Evolutionary conservation across 768 basidiomycete species (phyloP).

Genomic region (Boletus vinaceobasis): DNA sequence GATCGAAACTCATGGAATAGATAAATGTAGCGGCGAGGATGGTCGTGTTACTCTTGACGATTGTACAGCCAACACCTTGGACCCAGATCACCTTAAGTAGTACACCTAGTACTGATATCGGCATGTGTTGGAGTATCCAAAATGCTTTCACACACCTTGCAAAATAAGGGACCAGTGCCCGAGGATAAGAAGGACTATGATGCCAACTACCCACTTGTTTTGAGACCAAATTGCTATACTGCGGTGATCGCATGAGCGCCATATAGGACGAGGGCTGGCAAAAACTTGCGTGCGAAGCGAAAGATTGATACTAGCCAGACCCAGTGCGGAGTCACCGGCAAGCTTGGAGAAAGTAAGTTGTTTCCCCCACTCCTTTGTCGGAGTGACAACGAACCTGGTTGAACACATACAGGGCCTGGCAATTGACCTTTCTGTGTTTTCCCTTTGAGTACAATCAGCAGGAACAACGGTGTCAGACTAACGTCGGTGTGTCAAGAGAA

Average conservation of each 20-base stretch:
- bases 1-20: conserved; percentile 74
- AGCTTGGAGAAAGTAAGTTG: conserved; percentile 26
- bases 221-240: conserved; percentile 68
- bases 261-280: not conserved
- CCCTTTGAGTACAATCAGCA: not conserved
- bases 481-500: conserved; percentile 37
- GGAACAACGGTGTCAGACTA: not conserved
- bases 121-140: not conserved
- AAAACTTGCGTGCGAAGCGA: conserved; percentile 42
- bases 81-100: conserved; percentile 57
- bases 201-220: conserved; percentile 47
- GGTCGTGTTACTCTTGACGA: conserved; percentile 57
- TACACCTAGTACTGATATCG: conserved; percentile 40
- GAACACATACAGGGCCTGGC: conserved; percentile 46
- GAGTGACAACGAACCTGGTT: conserved; percentile 36
- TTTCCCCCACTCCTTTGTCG: not conserved
- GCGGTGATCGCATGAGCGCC: conserved; percentile 12
- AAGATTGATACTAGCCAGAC: conserved; percentile 46
- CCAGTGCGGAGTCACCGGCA: conserved; percentile 42
- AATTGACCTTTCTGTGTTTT: conserved; percentile 36
- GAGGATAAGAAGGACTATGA: conserved; percentile 53
- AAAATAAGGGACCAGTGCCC: conserved; percentile 72
- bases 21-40: conserved; percentile 69
- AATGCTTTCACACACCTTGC: conserved; percentile 42
- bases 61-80: conserved; percentile 48